These are phyloP conservation scores for Neurospora sp. DNA, from an alignment of 2,329 filamentous ascomycete species.

Conservation along the genomic window DNA sequence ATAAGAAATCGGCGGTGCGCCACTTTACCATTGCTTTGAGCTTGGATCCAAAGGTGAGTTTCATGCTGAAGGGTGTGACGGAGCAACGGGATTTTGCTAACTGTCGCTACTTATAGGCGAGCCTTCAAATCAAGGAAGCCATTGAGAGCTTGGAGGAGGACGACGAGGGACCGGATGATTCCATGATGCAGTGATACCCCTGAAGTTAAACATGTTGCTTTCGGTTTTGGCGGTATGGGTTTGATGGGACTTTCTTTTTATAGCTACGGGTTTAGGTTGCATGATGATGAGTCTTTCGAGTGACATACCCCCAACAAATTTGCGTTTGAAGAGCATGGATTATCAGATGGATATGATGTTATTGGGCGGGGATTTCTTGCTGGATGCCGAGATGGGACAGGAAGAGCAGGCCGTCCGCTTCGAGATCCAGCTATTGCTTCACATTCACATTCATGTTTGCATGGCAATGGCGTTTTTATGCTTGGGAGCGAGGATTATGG, in stretches of 20 bases:
- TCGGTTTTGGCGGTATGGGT: slow-evolving; percentile 1
- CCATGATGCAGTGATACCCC: slow-evolving; percentile 42
- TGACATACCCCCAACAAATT: slow-evolving; percentile 3
- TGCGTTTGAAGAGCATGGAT: not conserved
- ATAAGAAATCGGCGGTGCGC: slow-evolving; percentile 72
- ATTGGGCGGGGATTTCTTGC: not conserved
- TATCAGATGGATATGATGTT: not conserved
- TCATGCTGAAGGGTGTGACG: not conserved
- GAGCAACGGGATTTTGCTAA: slow-evolving; percentile 16
- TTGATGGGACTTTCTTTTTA: not conserved
- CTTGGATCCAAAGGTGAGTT: slow-evolving; percentile 82
- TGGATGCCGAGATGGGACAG: not conserved
- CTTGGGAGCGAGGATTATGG: not conserved
- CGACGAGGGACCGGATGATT: slow-evolving; percentile 60
- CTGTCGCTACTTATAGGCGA: slow-evolving; percentile 49
- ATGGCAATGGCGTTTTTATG: slow-evolving; percentile 16
- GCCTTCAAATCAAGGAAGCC: slow-evolving; percentile 88
- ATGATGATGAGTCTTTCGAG: not conserved
- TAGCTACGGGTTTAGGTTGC: not conserved
- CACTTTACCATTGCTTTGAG: slow-evolving; percentile 94
- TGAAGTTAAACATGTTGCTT: slow-evolving; percentile 11
- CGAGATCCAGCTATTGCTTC: not conserved
- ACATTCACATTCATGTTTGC: slow-evolving; percentile 5
- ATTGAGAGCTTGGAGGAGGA: slow-evolving; percentile 87
- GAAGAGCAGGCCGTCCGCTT: not conserved